phyloP scores from a whole-genome alignment of 2,329 filamentous ascomycete species.

The Cercospora sojina region DNA sequence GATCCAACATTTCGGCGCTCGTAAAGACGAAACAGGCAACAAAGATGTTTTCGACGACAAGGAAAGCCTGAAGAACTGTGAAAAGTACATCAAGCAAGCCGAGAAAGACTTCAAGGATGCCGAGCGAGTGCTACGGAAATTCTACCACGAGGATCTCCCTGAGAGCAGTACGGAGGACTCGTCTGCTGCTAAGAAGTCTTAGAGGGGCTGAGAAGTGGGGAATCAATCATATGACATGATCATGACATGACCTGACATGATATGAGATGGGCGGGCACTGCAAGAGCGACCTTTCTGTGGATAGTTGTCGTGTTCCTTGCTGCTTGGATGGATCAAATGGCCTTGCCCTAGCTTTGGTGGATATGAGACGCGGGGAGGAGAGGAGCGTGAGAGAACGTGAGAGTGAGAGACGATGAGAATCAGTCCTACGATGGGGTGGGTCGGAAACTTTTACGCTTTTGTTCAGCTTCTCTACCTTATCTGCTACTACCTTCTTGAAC shows the following conservation, averaged over 20 bases:
- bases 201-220: neutral
- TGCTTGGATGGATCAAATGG: neutral
- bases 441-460: neutral
- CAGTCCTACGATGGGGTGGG: neutral
- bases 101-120: slow-evolving; percentile 76
- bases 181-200: neutral
- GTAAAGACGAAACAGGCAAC: slow-evolving; percentile 74
- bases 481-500: neutral
- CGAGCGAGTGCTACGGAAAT: slow-evolving; percentile 67
- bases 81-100: slow-evolving; percentile 66
- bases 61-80: slow-evolving; percentile 68
- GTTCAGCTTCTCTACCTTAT: neutral
- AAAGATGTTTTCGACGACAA: slow-evolving; percentile 64
- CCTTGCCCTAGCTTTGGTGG: neutral
- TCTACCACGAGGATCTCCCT: slow-evolving; percentile 53
- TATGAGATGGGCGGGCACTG: neutral
- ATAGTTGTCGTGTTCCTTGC: neutral
- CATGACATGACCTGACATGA: neutral
- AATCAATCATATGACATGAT: neutral
- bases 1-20: slow-evolving; percentile 88
- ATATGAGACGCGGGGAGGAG: neutral
- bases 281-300: neutral
- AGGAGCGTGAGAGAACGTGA: neutral
- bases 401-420: neutral
- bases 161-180: neutral